phyloP scores from a whole-genome alignment of 2,329 filamentous ascomycete species.

The Coleophoma cylindrospora region DNA sequence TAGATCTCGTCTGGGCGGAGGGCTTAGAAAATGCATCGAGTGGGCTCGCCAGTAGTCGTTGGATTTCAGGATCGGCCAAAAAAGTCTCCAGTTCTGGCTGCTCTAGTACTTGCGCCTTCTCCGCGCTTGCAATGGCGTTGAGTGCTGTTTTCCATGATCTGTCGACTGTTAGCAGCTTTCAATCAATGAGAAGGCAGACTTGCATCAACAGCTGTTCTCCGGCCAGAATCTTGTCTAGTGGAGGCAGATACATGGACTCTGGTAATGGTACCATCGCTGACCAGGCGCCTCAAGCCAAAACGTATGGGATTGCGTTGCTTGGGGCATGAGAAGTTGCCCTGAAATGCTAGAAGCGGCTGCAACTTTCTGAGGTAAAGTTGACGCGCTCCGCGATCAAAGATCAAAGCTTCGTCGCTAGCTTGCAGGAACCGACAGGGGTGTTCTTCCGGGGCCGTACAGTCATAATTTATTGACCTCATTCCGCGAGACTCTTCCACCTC shows the following conservation, averaged over 20 bases:
- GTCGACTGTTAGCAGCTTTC: conserved; percentile 10
- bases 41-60: conserved; percentile 63
- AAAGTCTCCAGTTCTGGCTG: conserved; percentile 56
- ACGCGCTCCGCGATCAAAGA: conserved; percentile 10
- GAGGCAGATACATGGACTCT: conserved; percentile 73
- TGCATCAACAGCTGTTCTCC: conserved; percentile 79
- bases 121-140: conserved; percentile 47
- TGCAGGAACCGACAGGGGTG: not conserved
- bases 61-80: conserved; percentile 64
- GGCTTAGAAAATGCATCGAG: conserved; percentile 62
- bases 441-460: not conserved
- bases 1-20: conserved; percentile 58
- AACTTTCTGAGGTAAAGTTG: conserved; percentile 8
- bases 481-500: not conserved
- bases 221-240: conserved; percentile 78
- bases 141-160: conserved; percentile 61
- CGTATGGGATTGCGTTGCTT: conserved; percentile 14
- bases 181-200: conserved; percentile 28
- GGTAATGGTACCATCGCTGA: conserved; percentile 65
- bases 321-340: conserved; percentile 21
- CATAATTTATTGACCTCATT: not conserved
- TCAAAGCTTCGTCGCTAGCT: not conserved
- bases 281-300: conserved; percentile 38
- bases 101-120: conserved; percentile 53
- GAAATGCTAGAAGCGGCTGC: not conserved